These are phyloP conservation scores for Cucurbita ficifolia DNA, from an alignment of 306 rosid genomes.

Conservation along the genomic window DNA sequence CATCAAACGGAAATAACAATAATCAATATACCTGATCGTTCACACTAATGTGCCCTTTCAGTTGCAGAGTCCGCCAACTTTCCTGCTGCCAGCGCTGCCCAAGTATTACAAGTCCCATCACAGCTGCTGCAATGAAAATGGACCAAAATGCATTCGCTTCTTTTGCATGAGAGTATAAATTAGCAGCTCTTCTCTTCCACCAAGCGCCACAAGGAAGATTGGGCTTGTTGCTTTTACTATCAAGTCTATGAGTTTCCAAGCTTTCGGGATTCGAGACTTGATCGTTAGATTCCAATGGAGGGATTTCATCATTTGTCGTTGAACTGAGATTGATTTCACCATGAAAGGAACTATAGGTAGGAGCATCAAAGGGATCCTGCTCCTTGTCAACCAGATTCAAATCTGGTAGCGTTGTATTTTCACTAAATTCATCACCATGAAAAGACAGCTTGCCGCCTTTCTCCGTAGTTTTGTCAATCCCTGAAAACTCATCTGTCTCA, in stretches of 20 bases:
- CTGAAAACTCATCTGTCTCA: constrained; percentile 46
- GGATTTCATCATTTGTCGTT: constrained; percentile 28
- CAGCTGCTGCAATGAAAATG: constrained; percentile 75
- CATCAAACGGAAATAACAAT: background rate
- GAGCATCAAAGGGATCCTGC: constrained; percentile 33
- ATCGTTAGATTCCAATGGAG: constrained; percentile 27
- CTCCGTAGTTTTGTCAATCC: constrained; percentile 33
- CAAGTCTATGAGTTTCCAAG: constrained; percentile 24
- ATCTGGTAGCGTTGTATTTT: constrained; percentile 38
- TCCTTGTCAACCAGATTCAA: constrained; percentile 39
- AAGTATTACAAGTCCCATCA: constrained; percentile 70
- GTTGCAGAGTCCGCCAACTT: constrained; percentile 59
- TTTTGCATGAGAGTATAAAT: constrained; percentile 77
- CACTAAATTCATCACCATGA: constrained; percentile 51
- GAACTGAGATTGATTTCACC: constrained; percentile 32
- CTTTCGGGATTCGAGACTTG: constrained; percentile 22
- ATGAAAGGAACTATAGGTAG: constrained; percentile 35
- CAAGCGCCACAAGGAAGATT: constrained; percentile 84
- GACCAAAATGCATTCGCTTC: constrained; percentile 87
- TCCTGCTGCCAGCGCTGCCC: constrained; percentile 92
- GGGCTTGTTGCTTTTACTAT: constrained; percentile 21
- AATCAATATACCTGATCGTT: constrained; percentile 36
- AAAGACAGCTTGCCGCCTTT: constrained; percentile 34
- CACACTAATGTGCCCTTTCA: constrained; percentile 51
- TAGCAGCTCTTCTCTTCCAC: constrained; percentile 92